These are phyloP conservation scores for Fusarium praegraminearum DNA, from an alignment of 2,329 filamentous ascomycete species.

Conservation along the genomic window DNA sequence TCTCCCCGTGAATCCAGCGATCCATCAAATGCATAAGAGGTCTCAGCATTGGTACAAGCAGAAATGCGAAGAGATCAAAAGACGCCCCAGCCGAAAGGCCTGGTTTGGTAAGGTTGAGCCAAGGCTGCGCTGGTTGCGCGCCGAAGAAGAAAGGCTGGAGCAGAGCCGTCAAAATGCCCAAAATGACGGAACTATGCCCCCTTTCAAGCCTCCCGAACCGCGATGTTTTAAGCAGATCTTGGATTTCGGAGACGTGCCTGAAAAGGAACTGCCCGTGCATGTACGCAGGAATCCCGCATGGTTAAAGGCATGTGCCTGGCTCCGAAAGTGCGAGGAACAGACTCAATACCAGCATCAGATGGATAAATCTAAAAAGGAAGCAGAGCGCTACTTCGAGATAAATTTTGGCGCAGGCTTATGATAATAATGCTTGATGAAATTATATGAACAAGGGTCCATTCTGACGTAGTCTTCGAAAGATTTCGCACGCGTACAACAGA, in stretches of 20 bases:
- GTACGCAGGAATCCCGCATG: conserved; percentile 60
- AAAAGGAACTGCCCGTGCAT: conserved; percentile 58
- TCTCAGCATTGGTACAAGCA: conserved; percentile 59
- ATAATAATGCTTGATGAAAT: background rate
- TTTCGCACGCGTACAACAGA: background rate
- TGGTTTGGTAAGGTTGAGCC: conserved; percentile 62
- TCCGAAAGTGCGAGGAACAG: conserved; percentile 50
- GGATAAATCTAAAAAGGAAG: conserved; percentile 40
- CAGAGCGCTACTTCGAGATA: conserved; percentile 38
- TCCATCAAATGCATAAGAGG: conserved; percentile 60
- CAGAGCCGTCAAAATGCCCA: conserved; percentile 23
- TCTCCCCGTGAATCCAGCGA: conserved; percentile 63
- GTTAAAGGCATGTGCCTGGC: conserved; percentile 56
- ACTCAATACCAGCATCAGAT: conserved; percentile 23
- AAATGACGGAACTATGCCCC: conserved; percentile 22
- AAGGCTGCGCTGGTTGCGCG: conserved; percentile 52
- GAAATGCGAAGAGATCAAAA: conserved; percentile 64
- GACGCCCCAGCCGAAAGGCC: conserved; percentile 62
- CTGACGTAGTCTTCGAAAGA: background rate
- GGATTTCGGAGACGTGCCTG: conserved; percentile 55
- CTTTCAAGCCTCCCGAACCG: conserved; percentile 48
- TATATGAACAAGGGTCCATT: background rate
- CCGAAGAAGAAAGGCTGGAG: conserved; percentile 37
- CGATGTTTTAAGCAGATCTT: conserved; percentile 46
- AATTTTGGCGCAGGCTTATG: conserved; percentile 6